Base-by-base conservation (phyloP, 305 asterid genomes). In the Fraxinus albicans region DNA sequence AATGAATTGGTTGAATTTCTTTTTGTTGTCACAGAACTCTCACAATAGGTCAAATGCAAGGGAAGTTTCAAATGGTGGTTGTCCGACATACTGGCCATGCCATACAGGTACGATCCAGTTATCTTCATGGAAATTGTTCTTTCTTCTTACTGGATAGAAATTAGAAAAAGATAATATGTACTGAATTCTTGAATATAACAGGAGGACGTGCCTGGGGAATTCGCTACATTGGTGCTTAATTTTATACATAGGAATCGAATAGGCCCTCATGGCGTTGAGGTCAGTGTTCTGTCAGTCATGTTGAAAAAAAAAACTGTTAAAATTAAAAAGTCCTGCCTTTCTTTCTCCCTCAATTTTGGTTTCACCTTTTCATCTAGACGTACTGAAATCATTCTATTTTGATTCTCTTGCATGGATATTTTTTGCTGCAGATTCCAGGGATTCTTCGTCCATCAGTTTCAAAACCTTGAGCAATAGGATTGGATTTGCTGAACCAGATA, bases 171-270 rank as follows among this genome's bases (percentile, higher is more conserved):
- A 82, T 77, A 77, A 12, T 86, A 50, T 21, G 23, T 67, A 67
- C 81, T 77, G 75, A 80, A 82, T 76, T 63, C 69, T 79, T 77
- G 82, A 82, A 50, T 60, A 80, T 77, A 85, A 78, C 90, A 94
- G 98, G 99, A 96, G 89, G 99, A 96, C 83, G 94, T 89, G 21
- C 99, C 99, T 29, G 97, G 92, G 83, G 99, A 96, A 87, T 94
- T 94, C 77, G 88, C 97, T 79, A 77, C 83, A 86, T 86, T 92
- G 83, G 15, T 96, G 79, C 94, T 93, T 81, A 89, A 88, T 83
- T 94, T 96, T 84, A 84, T 96, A 83, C 89, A 95, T 34, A 98
- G 87, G 81, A 96, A 94, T 80, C 92, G 95, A 81, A 92, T 96
- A 35, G 98, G 99, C 73, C 91, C 94, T 47, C 86, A 79, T 77